Percentiles rank a stretch among this genome's conserved stretches.
These are phyloP conservation scores for Umbellularia californica DNA, from an alignment of 164 flowering plant species.

Conservation along the genomic window DNA sequence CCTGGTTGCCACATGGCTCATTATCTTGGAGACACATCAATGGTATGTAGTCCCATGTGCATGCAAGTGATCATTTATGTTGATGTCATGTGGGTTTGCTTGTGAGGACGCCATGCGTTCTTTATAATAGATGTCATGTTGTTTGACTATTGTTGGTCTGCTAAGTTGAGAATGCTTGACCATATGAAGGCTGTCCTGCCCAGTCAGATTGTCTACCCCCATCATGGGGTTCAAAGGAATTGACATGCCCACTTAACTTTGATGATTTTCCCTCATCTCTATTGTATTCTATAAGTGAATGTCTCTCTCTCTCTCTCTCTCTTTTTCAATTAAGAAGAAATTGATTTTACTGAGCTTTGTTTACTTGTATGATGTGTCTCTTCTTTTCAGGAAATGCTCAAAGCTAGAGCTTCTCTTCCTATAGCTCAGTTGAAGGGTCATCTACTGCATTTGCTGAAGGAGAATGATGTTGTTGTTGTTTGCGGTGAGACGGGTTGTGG, in stretches of 20 bases:
- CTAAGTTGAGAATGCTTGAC: not conserved
- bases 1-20: not conserved
- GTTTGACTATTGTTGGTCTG: not conserved
- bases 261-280: not conserved
- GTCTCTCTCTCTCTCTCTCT: too few relatives aligned
- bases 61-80: too few relatives aligned
- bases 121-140: not conserved
- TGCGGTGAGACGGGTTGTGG: conserved; percentile 98
- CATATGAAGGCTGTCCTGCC: not conserved
- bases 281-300: too few relatives aligned
- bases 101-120: not conserved
- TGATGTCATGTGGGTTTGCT: not conserved
- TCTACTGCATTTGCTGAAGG: conserved; percentile 50
- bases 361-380: not conserved
- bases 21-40: not conserved
- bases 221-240: not conserved
- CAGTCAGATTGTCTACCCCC: not conserved
- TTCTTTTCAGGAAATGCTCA: conserved; percentile 59
- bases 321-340: too few relatives aligned
- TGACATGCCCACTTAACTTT: not conserved
- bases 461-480: conserved; percentile 72
- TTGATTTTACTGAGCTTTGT: not conserved
- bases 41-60: not conserved
- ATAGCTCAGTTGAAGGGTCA: conserved; percentile 58
- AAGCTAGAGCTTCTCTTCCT: conserved; percentile 71